These are phyloP conservation scores for Curvularia sp. DNA, from an alignment of 2,329 filamentous ascomycete genomes.

Conservation along the genomic window DNA sequence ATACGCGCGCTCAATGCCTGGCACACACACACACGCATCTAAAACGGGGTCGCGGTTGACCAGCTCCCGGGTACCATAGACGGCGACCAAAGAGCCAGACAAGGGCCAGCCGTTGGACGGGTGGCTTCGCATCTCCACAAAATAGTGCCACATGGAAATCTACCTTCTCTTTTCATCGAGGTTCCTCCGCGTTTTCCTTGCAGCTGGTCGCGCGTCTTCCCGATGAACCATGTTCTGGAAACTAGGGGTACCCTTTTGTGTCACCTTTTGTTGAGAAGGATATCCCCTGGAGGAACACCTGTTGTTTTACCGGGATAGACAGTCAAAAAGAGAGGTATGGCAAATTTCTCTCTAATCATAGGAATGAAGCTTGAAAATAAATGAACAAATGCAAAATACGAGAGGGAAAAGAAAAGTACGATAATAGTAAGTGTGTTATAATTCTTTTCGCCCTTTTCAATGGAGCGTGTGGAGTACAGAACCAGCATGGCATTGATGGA, in stretches of 20 bases:
- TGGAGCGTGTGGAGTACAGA: neutral
- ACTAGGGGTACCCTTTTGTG: constrained; percentile 2
- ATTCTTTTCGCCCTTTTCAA: neutral
- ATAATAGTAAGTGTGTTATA: neutral
- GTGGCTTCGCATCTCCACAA: constrained; percentile 6
- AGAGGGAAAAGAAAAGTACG: neutral
- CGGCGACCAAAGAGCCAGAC: neutral
- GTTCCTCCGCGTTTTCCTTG: constrained; percentile 8
- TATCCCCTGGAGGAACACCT: neutral
- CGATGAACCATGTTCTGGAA: constrained; percentile 17
- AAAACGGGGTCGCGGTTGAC: neutral
- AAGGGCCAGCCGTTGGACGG: constrained; percentile 1
- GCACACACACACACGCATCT: neutral
- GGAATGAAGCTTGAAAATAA: neutral
- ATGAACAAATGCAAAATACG: too few species aligned
- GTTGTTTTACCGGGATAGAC: neutral
- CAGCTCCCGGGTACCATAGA: neutral
- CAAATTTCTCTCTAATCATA: constrained; percentile 1
- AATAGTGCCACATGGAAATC: neutral
- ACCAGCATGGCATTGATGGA: constrained; percentile 7
- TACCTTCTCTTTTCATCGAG: constrained; percentile 14
- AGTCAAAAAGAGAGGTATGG: neutral
- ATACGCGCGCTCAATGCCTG: constrained; percentile 2
- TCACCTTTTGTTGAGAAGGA: constrained; percentile 9
- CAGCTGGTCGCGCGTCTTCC: constrained; percentile 11